phyloP scores from a whole-genome alignment of 371 early-diverging fungal genomes.

The Mucor saturninus region DNA sequence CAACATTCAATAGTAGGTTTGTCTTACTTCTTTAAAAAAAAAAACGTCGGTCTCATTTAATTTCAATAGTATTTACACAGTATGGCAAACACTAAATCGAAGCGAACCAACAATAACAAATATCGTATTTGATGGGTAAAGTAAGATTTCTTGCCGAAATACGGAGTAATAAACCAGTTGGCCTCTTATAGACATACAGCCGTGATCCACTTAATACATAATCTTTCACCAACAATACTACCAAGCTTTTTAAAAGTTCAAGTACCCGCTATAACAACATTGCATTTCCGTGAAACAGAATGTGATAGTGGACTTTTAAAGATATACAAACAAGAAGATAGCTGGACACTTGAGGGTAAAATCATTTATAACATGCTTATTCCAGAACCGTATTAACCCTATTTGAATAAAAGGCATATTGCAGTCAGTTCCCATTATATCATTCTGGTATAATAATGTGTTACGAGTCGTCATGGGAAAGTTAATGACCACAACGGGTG shows the following conservation, averaged over 20 bases:
- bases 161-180: not conserved
- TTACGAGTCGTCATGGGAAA: constrained; percentile 60
- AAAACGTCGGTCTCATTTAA: not conserved
- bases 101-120: constrained; percentile 59
- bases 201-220: constrained; percentile 59
- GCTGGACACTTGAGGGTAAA: constrained; percentile 65
- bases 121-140: constrained; percentile 62
- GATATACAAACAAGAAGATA: constrained; percentile 65
- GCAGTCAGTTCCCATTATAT: constrained; percentile 64
- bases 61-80: constrained; percentile 55
- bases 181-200: constrained; percentile 54
- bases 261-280: constrained; percentile 61
- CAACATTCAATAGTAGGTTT: constrained; percentile 58
- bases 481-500: constrained; percentile 61
- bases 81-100: constrained; percentile 66
- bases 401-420: constrained; percentile 43
- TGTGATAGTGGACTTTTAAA: constrained; percentile 50
- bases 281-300: constrained; percentile 58
- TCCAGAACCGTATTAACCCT: not conserved
- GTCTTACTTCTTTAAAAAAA: too few species aligned
- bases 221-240: constrained; percentile 56
- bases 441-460: constrained; percentile 71
- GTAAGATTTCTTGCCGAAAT: constrained; percentile 8
- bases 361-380: too few species aligned
- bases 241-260: constrained; percentile 49